Evolutionary conservation across 805 yeast species (phyloP).

Genomic region (Candida orba): DNA sequence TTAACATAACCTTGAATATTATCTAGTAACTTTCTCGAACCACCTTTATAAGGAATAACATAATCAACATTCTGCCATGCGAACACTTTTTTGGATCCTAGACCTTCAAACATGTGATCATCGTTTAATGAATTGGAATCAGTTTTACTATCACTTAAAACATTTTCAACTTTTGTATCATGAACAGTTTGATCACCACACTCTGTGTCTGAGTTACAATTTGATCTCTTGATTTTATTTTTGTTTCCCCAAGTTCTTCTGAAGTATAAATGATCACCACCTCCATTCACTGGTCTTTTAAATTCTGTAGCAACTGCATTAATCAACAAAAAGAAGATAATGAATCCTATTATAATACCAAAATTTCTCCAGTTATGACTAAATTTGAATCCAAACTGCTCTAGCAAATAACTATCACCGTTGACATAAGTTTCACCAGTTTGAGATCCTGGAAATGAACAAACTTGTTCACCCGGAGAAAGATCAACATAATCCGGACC

Average conservation of each 20-base stretch:
- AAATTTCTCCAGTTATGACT: constrained; percentile 75
- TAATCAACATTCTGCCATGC: constrained; percentile 28
- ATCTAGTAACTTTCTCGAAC: constrained; percentile 29
- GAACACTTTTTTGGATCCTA: constrained; percentile 26
- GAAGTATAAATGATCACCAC: constrained; percentile 39
- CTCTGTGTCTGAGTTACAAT: constrained; percentile 5
- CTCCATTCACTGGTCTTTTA: constrained; percentile 33
- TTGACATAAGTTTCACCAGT: constrained; percentile 45
- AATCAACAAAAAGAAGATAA: constrained; percentile 42
- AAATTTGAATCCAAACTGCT: constrained; percentile 43
- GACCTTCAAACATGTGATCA: constrained; percentile 17
- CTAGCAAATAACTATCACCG: constrained; percentile 52
- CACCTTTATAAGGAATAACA: constrained; percentile 25
- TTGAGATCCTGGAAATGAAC: constrained; percentile 54
- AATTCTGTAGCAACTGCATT: constrained; percentile 48
- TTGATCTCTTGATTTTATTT: not conserved
- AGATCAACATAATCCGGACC: constrained; percentile 46
- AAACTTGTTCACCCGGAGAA: constrained; percentile 36
- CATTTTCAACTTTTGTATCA: constrained; percentile 4
- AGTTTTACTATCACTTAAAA: no score
- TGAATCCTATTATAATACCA: constrained; percentile 54
- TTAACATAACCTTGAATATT: constrained; percentile 11
- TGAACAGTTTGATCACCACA: constrained; percentile 26
- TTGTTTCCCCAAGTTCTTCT: constrained; percentile 32
- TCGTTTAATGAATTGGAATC: constrained; percentile 1